phyloP scores from a whole-genome alignment of 2,329 filamentous ascomycete species.

The Orbilia brochopaga region DNA sequence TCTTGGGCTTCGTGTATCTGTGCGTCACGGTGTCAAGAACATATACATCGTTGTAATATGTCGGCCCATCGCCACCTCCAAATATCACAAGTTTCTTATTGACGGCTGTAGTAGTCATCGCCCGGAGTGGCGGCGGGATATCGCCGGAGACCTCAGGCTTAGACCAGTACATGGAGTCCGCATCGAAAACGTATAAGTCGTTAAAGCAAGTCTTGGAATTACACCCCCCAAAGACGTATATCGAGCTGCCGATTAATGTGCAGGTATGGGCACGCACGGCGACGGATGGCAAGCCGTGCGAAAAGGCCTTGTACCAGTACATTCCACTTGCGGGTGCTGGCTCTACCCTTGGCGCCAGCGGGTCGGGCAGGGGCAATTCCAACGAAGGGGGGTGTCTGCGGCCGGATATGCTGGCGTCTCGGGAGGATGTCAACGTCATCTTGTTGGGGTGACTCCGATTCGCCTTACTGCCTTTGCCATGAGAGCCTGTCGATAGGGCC shows the following conservation, averaged over 20 bases:
- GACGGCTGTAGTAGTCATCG: constrained; percentile 72
- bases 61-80: constrained; percentile 72
- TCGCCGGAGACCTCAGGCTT: constrained; percentile 70
- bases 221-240: constrained; percentile 73
- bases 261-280: constrained; percentile 71
- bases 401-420: constrained; percentile 45
- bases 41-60: constrained; percentile 75
- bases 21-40: constrained; percentile 74
- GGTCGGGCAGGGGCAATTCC: constrained; percentile 54
- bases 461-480: constrained; percentile 33
- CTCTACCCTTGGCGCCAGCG: constrained; percentile 65
- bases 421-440: constrained; percentile 44
- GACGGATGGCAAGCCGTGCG: constrained; percentile 68
- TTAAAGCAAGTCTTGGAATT: constrained; percentile 72
- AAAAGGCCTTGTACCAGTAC: constrained; percentile 72
- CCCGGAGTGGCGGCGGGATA: constrained; percentile 69
- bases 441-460: constrained; percentile 35
- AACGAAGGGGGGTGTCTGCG: constrained; percentile 53
- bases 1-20: constrained; percentile 69
- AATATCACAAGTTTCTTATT: constrained; percentile 74
- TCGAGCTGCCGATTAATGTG: constrained; percentile 70
- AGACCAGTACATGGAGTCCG: constrained; percentile 73
- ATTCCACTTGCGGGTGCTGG: constrained; percentile 72
- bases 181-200: constrained; percentile 72
- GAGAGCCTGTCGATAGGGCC: constrained; percentile 35